Evolutionary conservation across 129 eudicot genomes (phyloP).

Genomic region (Tanacetum coccineum): DNA sequence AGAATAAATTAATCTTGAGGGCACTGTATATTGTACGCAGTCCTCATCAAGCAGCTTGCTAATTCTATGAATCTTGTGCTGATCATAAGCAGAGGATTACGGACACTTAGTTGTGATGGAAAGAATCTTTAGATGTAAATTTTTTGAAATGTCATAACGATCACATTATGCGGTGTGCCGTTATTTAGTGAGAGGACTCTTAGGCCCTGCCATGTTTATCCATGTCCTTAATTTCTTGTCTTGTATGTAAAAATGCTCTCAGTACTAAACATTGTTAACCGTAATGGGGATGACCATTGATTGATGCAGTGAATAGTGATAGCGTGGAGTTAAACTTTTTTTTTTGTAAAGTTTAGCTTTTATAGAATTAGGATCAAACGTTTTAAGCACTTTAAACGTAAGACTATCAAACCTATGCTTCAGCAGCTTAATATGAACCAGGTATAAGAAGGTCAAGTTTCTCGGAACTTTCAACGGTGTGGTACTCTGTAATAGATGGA

Average conservation of each 20-base stretch:
- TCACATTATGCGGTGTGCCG: neutral
- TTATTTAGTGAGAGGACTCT: too few relatives aligned
- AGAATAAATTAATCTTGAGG: neutral
- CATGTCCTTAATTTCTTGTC: neutral
- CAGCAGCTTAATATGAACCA: constrained; percentile 1
- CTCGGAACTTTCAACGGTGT: constrained; percentile 1
- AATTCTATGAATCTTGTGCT: constrained; percentile 1
- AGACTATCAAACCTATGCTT: neutral
- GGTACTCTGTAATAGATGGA: neutral
- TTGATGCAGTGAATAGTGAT: neutral
- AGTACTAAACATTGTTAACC: too few relatives aligned
- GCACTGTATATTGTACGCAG: neutral
- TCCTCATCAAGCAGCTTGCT: constrained; percentile 3
- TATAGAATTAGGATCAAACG: too few relatives aligned
- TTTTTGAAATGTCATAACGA: neutral
- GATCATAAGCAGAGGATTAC: neutral
- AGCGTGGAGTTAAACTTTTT: neutral
- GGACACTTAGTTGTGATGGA: neutral
- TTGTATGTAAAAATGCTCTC: neutral
- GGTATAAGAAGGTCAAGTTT: constrained; percentile 14
- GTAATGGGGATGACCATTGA: neutral
- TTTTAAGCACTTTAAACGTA: neutral
- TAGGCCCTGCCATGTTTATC: too few relatives aligned
- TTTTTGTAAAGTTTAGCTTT: neutral
- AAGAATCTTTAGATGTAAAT: neutral